Conservation (phyloP, 75 land plant species). For the Sequoiadendron giganteum region DNA sequence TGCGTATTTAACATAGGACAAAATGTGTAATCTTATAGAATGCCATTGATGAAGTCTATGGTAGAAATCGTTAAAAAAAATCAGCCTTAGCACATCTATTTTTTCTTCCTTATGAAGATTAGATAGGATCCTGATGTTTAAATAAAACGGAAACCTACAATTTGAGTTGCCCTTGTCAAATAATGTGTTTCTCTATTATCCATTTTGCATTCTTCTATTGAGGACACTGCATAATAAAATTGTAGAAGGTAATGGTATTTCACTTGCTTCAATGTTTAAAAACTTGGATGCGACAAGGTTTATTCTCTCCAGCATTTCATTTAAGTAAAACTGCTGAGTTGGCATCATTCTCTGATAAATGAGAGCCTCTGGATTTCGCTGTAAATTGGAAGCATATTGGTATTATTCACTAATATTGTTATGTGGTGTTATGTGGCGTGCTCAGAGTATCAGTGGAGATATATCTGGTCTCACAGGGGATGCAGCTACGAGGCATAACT, state of each 20-base stretch:
- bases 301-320: background rate
- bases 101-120: background rate
- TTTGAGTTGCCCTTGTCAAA: background rate
- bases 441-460: constrained; percentile 89
- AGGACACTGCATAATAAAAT: background rate
- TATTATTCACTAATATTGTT: background rate
- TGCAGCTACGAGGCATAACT: constrained; percentile 70
- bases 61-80: background rate
- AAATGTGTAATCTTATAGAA: background rate
- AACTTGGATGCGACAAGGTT: background rate
- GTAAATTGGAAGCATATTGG: background rate
- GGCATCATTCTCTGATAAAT: background rate
- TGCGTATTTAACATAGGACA: background rate
- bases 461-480: constrained; percentile 86
- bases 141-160: background rate
- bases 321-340: background rate
- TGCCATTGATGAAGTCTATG: background rate
- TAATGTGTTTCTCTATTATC: background rate
- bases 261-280: background rate
- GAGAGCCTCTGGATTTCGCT: background rate
- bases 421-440: constrained; percentile 2
- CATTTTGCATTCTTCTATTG: background rate
- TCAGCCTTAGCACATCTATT: background rate
- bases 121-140: background rate
- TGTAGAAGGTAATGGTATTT: background rate